Base-by-base conservation (phyloP, 2,329 filamentous ascomycete genomes). In the Cercospora sp. region DNA sequence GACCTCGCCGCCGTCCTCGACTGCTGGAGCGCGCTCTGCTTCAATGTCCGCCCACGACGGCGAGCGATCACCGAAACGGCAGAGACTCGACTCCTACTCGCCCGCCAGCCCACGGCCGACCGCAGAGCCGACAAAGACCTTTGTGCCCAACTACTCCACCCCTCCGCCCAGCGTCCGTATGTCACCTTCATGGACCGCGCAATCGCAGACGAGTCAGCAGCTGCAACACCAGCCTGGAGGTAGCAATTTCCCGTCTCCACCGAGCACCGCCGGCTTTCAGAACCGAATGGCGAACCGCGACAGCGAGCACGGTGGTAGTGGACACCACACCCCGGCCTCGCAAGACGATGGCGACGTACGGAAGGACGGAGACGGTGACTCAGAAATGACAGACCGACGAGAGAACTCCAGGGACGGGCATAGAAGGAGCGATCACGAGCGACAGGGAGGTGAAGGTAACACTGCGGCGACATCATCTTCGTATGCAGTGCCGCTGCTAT, bases 101-200 rank as follows among this genome's bases (percentile, higher is more conserved):
- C 82, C 82, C 66, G 80, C 80, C 63, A 72, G 70, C 51, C 70
- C 71, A 26, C 63, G 64, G 62, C 63, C 70, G 79, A 80, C 76
- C 77, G 80, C 77, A 74, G 74, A 80, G 71, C 80, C 79, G 78
- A 82, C 82, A 78, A 81, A 82, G 71, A 74, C 77, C 75, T 78
- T 80, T 70, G 72, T 77, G 62, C 72, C 69, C 40, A 81, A 83
- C 73, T 65, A 65, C 28, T 65, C 62, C 32, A 84, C 82, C 9
- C 83, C 82, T 64, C 83, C 82, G 43, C 83, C 82, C 26, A 82
- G 81, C 65, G 81, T 82, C 64, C 81, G 81, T 67, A 80, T 80
- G 79, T 82, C 81, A 77, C 81, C 82, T 73, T 80, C 77, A 80
- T 79, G 81, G 76, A 59, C 53, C 10, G 62, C 53, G 53, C 79